Evolutionary conservation across 768 basidiomycete species (phyloP).

Genomic region (Mycena sanguinolenta): DNA sequence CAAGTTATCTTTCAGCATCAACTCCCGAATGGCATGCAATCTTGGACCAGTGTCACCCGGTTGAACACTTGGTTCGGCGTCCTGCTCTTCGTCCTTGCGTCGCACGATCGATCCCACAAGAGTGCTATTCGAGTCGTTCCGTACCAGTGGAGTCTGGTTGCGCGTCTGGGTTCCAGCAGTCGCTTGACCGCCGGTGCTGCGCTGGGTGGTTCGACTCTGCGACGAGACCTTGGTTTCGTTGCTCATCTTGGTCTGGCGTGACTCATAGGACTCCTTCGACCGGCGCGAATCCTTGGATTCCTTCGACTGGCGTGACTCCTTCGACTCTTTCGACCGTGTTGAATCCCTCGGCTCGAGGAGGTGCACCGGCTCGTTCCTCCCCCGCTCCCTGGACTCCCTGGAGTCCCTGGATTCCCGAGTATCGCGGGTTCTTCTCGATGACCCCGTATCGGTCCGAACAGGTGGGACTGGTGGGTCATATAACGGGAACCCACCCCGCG

Average conservation of each 20-base stretch:
- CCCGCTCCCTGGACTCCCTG: slow-evolving; percentile 19
- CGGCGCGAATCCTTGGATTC: slow-evolving; percentile 41
- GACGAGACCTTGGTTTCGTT: slow-evolving; percentile 49
- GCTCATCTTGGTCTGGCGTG: slow-evolving; percentile 29
- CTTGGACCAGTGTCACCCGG: slow-evolving; percentile 71
- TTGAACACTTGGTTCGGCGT: slow-evolving; percentile 66
- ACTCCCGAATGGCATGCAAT: slow-evolving; percentile 70
- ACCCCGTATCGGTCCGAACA: slow-evolving; percentile 54
- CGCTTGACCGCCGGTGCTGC: slow-evolving; percentile 41
- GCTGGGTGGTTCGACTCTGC: slow-evolving; percentile 38
- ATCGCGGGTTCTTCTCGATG: slow-evolving; percentile 40
- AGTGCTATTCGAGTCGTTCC: slow-evolving; percentile 78
- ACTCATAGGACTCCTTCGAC: slow-evolving; percentile 9
- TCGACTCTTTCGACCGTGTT: neutral
- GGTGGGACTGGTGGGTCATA: slow-evolving; percentile 53
- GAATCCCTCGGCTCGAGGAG: no score
- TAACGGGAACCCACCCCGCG: slow-evolving; percentile 48
- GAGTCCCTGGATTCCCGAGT: slow-evolving; percentile 8
- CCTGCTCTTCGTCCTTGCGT: slow-evolving; percentile 76
- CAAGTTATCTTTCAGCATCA: slow-evolving; percentile 76
- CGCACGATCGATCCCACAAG: slow-evolving; percentile 70
- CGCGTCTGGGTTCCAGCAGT: slow-evolving; percentile 41
- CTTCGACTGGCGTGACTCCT: neutral
- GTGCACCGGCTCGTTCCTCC: no score
- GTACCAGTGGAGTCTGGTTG: slow-evolving; percentile 39